A percentile compares a stretch with the other conserved stretches of the same genome.
Conservation (phyloP, 2,329 filamentous ascomycete genomes). For the Tolypocladium tundrense region DNA sequence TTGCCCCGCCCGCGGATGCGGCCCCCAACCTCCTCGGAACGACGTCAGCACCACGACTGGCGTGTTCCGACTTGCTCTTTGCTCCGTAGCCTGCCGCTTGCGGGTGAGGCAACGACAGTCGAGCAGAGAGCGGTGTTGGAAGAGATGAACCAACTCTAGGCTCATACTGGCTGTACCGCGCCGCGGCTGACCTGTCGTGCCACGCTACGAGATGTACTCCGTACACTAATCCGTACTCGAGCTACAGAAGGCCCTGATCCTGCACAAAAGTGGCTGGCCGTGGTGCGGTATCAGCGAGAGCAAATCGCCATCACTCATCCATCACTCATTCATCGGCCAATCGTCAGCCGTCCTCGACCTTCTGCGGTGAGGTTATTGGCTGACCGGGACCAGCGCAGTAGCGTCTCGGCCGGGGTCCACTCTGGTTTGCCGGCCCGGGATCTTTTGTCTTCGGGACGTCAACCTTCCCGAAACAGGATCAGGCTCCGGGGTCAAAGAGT, state of each 20-base stretch:
- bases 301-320: too few relatives aligned
- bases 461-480: conserved; percentile 9
- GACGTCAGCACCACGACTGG: background rate
- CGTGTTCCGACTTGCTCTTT: background rate
- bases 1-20: background rate
- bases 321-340: too few relatives aligned
- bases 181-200: too few relatives aligned
- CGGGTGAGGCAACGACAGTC: background rate
- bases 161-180: too few relatives aligned
- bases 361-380: background rate
- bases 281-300: too few relatives aligned
- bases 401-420: background rate
- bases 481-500: conserved; percentile 9
- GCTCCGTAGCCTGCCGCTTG: background rate
- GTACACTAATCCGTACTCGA: too few relatives aligned
- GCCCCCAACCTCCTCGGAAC: background rate
- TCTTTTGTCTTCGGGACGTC: conserved; percentile 10
- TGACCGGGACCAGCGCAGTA: background rate
- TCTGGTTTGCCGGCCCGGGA: conserved; percentile 3
- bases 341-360: background rate
- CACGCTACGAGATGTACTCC: too few relatives aligned
- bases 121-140: background rate
- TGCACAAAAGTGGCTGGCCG: too few relatives aligned
- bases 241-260: too few relatives aligned
- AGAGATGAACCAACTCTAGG: background rate